These are phyloP conservation scores for Trypanosoma cruzi DNA, from an alignment of 208 protist genomes.

Conservation along the genomic window DNA sequence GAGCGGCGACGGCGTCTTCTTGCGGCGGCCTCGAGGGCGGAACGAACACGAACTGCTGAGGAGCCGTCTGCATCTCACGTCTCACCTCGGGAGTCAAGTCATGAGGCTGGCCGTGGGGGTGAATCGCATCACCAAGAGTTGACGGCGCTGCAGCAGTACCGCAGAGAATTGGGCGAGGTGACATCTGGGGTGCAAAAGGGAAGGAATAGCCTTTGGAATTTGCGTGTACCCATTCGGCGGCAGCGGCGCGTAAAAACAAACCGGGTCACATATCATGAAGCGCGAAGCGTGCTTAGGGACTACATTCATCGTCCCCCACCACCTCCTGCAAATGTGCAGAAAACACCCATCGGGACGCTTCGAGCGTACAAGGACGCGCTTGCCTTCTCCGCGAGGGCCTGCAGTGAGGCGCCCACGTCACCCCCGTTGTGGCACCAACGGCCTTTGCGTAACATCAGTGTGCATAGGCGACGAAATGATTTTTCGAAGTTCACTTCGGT, in stretches of 20 bases:
- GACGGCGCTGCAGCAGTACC: slow-evolving; percentile 30
- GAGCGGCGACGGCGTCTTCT: slow-evolving; percentile 33
- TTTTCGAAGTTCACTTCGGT: not conserved
- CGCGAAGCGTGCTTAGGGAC: slow-evolving; percentile 33
- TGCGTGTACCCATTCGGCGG: too few species aligned
- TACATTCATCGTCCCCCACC: slow-evolving; percentile 26
- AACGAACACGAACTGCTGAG: slow-evolving; percentile 1
- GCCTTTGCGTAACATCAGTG: slow-evolving; percentile 17
- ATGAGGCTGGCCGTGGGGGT: not conserved
- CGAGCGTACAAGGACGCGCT: slow-evolving; percentile 25
- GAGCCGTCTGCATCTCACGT: not conserved
- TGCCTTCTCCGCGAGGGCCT: not conserved
- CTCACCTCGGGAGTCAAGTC: not conserved
- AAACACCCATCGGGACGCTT: slow-evolving; percentile 6
- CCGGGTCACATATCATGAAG: slow-evolving; percentile 32
- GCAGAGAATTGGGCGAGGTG: slow-evolving; percentile 31
- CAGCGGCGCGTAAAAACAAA: slow-evolving; percentile 8
- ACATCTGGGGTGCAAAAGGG: not conserved
- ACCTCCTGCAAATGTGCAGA: not conserved
- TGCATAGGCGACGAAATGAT: not conserved
- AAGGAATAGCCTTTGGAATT: slow-evolving; percentile 4
- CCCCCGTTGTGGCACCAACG: slow-evolving; percentile 15
- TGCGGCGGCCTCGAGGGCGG: slow-evolving; percentile 7
- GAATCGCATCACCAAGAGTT: not conserved
- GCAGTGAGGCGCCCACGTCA: not conserved